Conservation (phyloP, 805 yeast genomes). For the Osmozyma mogii region DNA sequence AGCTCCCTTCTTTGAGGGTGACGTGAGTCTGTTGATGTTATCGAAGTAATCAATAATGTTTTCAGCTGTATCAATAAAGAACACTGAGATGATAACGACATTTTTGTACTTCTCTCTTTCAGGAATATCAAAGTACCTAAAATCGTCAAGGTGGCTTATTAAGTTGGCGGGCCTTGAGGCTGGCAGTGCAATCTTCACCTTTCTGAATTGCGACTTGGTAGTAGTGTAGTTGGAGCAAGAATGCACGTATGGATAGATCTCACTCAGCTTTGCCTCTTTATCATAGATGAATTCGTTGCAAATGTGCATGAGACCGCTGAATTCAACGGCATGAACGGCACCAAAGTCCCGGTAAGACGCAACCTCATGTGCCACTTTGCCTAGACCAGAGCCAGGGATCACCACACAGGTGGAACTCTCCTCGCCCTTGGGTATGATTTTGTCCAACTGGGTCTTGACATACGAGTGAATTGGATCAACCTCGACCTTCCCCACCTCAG, state of each 20-base stretch:
- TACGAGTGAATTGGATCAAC: constrained; percentile 47
- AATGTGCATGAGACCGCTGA: constrained; percentile 66
- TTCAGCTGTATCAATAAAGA: constrained; percentile 90
- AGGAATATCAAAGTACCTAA: constrained; percentile 41
- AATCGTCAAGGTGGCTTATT: constrained; percentile 50
- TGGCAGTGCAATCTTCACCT: constrained; percentile 21
- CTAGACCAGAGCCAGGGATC: constrained; percentile 86
- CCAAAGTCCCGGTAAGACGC: constrained; percentile 33
- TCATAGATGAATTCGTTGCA: constrained; percentile 54
- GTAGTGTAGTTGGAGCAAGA: constrained; percentile 58
- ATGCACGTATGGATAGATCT: constrained; percentile 35
- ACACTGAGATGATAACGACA: constrained; percentile 57
- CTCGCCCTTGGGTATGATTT: constrained; percentile 21
- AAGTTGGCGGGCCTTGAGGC: constrained; percentile 40
- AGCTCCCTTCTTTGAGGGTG: constrained; percentile 20
- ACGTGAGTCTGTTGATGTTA: constrained; percentile 41
- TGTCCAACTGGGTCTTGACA: constrained; percentile 35
- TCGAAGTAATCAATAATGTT: constrained; percentile 71
- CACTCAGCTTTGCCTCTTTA: constrained; percentile 14
- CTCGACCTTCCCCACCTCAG: constrained; percentile 38
- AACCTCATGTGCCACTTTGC: constrained; percentile 65
- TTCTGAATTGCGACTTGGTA: constrained; percentile 43
- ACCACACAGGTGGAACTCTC: constrained; percentile 42
- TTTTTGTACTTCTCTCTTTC: constrained; percentile 27
- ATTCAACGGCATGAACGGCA: constrained; percentile 67